phyloP scores from a whole-genome alignment of 73 alveolate genomes.

The Uronychia binucleata region DNA sequence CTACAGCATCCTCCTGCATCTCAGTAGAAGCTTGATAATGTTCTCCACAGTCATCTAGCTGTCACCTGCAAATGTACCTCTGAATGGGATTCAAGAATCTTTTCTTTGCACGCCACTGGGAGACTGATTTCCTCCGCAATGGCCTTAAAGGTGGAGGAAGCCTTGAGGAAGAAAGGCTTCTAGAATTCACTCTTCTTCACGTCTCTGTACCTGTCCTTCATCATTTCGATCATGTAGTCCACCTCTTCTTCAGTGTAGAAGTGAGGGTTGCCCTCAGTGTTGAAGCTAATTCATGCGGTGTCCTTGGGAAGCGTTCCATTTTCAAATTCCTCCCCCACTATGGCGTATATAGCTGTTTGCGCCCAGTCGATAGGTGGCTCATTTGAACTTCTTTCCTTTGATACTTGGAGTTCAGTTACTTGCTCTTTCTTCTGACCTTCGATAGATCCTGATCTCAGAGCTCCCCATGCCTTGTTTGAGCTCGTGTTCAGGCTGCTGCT shows the following conservation, averaged over 20 bases:
- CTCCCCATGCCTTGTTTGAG: too few species aligned
- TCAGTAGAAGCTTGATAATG: neutral
- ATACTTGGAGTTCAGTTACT: too few species aligned
- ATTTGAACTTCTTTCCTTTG: too few species aligned
- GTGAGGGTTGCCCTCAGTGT: neutral
- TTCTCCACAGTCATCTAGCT: neutral
- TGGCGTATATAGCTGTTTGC: too few species aligned
- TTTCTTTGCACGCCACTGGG: neutral
- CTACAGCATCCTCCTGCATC: neutral
- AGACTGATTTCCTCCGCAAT: neutral
- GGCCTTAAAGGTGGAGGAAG: neutral
- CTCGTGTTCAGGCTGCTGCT: too few species aligned
- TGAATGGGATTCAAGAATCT: neutral
- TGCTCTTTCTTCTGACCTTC: too few species aligned
- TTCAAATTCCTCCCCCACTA: too few species aligned
- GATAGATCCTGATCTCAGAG: too few species aligned
- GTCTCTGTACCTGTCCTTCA: neutral
- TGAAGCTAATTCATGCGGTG: too few species aligned
- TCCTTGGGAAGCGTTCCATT: too few species aligned
- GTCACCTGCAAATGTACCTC: too few species aligned
- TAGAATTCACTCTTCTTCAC: neutral
- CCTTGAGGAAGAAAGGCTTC: neutral
- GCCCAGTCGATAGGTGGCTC: too few species aligned
- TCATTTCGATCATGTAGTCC: neutral
- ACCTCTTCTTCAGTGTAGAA: neutral